phyloP scores from a whole-genome alignment of 768 basidiomycete genomes.

The Omphalotus guepiniiformis region DNA sequence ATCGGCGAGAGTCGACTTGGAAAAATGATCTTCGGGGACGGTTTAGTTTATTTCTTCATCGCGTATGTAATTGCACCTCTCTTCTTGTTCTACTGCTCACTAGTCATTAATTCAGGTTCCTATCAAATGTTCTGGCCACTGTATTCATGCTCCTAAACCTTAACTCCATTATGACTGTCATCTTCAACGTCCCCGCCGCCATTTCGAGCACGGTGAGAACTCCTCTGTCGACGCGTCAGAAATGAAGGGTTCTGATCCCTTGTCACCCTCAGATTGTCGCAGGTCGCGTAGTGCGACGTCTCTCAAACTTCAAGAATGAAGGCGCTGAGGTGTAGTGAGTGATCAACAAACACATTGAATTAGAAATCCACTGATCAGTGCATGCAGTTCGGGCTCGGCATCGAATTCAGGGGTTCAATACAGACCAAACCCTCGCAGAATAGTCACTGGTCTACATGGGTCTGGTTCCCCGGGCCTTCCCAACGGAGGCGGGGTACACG shows the following conservation, averaged over 20 bases:
- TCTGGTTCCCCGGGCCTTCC: conserved; percentile 30
- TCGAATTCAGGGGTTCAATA: too few relatives aligned
- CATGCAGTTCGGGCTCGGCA: too few relatives aligned
- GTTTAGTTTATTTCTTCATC: conserved; percentile 66
- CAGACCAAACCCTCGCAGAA: too few relatives aligned
- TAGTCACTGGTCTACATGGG: too few relatives aligned
- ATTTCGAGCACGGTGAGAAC: conserved; percentile 58
- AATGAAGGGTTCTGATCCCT: conserved; percentile 2
- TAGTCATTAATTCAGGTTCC: conserved; percentile 42
- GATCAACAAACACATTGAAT: too few relatives aligned
- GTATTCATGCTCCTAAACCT: conserved; percentile 65
- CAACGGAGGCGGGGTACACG: conserved; percentile 50
- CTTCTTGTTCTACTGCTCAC: not conserved
- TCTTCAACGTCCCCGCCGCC: conserved; percentile 69
- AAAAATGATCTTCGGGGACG: conserved; percentile 65
- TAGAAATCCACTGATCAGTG: too few relatives aligned
- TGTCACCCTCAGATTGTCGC: conserved; percentile 51
- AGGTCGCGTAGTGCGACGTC: conserved; percentile 54
- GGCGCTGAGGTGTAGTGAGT: conserved; percentile 55
- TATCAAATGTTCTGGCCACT: conserved; percentile 60
- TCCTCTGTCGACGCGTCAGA: not conserved
- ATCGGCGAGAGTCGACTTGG: conserved; percentile 54
- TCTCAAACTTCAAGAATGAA: conserved; percentile 51
- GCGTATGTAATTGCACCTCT: conserved; percentile 42
- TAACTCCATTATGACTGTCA: conserved; percentile 71